Percentiles rank a stretch among this genome's conserved stretches.
phyloP scores from a whole-genome alignment of 352 stramenopile genomes.

The Globisporangium splendens region DNA sequence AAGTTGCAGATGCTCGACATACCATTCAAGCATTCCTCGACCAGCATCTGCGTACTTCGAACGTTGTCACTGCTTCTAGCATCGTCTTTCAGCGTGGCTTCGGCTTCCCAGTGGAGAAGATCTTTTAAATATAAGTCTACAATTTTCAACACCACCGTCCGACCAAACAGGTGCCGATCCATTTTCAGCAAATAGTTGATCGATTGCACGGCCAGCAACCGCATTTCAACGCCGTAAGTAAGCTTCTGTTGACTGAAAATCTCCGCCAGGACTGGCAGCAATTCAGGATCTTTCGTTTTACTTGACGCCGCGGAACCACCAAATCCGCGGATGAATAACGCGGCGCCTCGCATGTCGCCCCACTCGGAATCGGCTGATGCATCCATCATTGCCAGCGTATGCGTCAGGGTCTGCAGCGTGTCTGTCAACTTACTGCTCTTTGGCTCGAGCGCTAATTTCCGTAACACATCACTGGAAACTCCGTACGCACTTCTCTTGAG shows the following conservation, averaged over 20 bases:
- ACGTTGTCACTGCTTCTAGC: not conserved
- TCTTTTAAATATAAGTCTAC: slow-evolving; percentile 51
- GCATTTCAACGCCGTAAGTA: slow-evolving; percentile 40
- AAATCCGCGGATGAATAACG: slow-evolving; percentile 62
- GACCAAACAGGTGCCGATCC: slow-evolving; percentile 58
- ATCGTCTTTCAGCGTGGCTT: not conserved
- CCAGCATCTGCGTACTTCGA: slow-evolving; percentile 56
- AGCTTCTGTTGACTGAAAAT: slow-evolving; percentile 43
- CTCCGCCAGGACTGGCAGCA: slow-evolving; percentile 45
- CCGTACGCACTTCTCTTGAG: slow-evolving; percentile 54
- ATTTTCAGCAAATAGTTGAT: slow-evolving; percentile 87
- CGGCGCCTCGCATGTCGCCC: slow-evolving; percentile 41
- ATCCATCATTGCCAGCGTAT: slow-evolving; percentile 85
- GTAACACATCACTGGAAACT: slow-evolving; percentile 59
- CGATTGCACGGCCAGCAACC: slow-evolving; percentile 67
- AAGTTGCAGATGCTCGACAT: slow-evolving; percentile 62
- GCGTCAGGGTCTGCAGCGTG: slow-evolving; percentile 73
- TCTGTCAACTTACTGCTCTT: slow-evolving; percentile 50
- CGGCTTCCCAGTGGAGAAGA: slow-evolving; percentile 35
- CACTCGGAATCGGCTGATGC: slow-evolving; percentile 73
- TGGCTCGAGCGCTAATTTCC: slow-evolving; percentile 47
- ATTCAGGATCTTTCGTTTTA: slow-evolving; percentile 53
- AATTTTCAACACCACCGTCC: slow-evolving; percentile 39
- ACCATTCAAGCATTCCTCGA: slow-evolving; percentile 79
- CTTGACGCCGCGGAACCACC: slow-evolving; percentile 20